Conservation (phyloP, 2,329 filamentous ascomycete genomes). For the Hirsutella minnesotensis region DNA sequence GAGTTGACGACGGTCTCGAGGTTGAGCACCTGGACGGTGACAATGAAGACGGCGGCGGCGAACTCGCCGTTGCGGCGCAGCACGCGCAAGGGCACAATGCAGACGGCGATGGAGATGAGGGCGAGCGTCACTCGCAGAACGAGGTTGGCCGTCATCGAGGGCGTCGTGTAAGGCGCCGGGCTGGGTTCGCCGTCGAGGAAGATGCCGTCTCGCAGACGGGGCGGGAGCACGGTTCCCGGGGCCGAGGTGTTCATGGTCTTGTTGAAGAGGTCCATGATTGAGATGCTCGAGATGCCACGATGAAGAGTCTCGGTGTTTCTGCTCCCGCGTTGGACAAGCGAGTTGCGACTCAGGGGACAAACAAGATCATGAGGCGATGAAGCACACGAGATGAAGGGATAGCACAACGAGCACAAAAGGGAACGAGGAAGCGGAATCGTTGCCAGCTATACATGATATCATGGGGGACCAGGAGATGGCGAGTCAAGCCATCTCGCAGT, state of each 20-base stretch:
- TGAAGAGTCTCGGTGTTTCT: too few species aligned
- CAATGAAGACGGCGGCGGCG: slow-evolving; percentile 37
- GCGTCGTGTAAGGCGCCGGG: slow-evolving; percentile 12
- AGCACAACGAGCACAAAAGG: too few species aligned
- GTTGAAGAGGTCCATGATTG: neutral
- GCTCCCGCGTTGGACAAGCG: too few species aligned
- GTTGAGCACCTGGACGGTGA: slow-evolving; percentile 33
- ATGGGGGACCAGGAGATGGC: too few species aligned
- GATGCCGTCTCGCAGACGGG: slow-evolving; percentile 1
- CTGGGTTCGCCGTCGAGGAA: slow-evolving; percentile 3
- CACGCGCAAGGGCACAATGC: slow-evolving; percentile 37
- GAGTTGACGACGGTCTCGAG: slow-evolving; percentile 36
- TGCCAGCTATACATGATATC: too few species aligned
- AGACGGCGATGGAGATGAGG: slow-evolving; percentile 30
- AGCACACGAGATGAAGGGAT: too few species aligned
- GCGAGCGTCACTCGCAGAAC: slow-evolving; percentile 35
- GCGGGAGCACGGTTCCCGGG: neutral
- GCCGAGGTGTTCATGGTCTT: too few species aligned
- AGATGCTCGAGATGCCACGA: too few species aligned
- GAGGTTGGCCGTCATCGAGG: slow-evolving; percentile 31
- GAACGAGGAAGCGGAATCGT: too few species aligned
- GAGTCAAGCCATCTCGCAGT: too few species aligned
- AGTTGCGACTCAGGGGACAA: too few species aligned
- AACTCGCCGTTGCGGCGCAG: slow-evolving; percentile 42
- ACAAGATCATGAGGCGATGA: too few species aligned